These are phyloP conservation scores for Eremochloa ophiuroides DNA, from an alignment of 176 grass and related monocot species.

Conservation along the genomic window DNA sequence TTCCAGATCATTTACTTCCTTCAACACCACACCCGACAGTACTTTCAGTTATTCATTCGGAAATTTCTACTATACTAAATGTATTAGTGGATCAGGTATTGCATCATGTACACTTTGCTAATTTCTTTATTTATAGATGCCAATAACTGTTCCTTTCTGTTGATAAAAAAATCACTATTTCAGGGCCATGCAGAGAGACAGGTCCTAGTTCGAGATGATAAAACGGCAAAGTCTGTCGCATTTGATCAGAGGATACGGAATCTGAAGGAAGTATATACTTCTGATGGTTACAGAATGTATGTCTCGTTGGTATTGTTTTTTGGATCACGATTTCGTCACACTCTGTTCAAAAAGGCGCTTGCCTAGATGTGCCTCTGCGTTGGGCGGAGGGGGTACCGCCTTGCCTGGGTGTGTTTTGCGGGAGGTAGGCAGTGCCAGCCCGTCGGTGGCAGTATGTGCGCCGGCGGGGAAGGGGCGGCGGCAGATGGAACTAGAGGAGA, in stretches of 20 bases:
- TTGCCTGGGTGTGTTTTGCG: too few species aligned
- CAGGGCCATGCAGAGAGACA: slow-evolving; percentile 79
- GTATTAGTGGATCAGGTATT: slow-evolving; percentile 86
- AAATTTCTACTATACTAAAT: slow-evolving; percentile 71
- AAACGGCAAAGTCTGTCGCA: slow-evolving; percentile 71
- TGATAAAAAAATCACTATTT: slow-evolving; percentile 19
- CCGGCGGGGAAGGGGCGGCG: too few species aligned
- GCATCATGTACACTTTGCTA: neutral
- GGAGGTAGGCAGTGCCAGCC: too few species aligned
- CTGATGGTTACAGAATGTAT: slow-evolving; percentile 89
- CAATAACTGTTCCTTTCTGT: neutral
- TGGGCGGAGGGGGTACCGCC: too few species aligned
- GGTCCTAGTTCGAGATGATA: slow-evolving; percentile 85
- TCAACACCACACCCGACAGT: slow-evolving; percentile 58
- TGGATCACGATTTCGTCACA: neutral
- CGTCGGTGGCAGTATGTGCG: too few species aligned
- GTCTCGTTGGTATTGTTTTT: slow-evolving; percentile 3
- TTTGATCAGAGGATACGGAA: slow-evolving; percentile 66
- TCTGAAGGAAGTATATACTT: slow-evolving; percentile 87
- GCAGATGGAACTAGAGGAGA: too few species aligned
- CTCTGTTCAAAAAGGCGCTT: too few species aligned
- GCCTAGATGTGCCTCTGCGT: too few species aligned
- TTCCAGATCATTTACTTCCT: slow-evolving; percentile 61
- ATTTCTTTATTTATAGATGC: neutral
- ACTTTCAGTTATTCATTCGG: slow-evolving; percentile 64